These are phyloP conservation scores for Nemania diffusa DNA, from an alignment of 2,329 filamentous ascomycete genomes.

Conservation along the genomic window DNA sequence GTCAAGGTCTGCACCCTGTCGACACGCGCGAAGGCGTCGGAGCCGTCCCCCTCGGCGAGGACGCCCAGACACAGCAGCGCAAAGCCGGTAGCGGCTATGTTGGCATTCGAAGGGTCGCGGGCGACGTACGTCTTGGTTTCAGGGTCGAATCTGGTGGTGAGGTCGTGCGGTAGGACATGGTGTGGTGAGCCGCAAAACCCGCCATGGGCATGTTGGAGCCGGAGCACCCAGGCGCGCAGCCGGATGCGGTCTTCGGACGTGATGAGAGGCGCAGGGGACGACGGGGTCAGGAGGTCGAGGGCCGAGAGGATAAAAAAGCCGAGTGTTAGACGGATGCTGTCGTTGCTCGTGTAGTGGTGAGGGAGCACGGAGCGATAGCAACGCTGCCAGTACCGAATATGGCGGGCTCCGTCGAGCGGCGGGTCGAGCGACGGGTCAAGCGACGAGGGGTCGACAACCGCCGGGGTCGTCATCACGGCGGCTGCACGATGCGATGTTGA, in stretches of 20 bases:
- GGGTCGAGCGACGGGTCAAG: constrained; percentile 28
- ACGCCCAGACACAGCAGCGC: constrained; percentile 78
- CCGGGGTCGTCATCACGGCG: constrained; percentile 5
- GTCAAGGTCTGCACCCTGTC: constrained; percentile 72
- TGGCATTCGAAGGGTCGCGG: constrained; percentile 64
- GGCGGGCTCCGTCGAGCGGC: constrained; percentile 68
- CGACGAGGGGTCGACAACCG: neutral
- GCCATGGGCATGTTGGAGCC: constrained; percentile 84
- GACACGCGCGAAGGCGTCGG: constrained; percentile 68
- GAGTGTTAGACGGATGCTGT: constrained; percentile 89
- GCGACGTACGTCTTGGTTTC: constrained; percentile 49
- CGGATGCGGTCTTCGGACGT: constrained; percentile 55
- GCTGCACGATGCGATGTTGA: neutral
- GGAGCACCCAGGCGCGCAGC: constrained; percentile 81
- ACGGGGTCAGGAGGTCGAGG: constrained; percentile 78
- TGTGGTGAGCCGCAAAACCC: constrained; percentile 90
- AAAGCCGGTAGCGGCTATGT: constrained; percentile 89
- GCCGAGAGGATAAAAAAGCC: constrained; percentile 90
- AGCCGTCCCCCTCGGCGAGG: constrained; percentile 55
- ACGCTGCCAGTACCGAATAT: constrained; percentile 92
- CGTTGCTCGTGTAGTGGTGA: constrained; percentile 83
- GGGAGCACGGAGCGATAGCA: constrained; percentile 86
- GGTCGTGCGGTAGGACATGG: constrained; percentile 59
- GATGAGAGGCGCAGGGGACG: constrained; percentile 65
- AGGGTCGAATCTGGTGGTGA: constrained; percentile 51